Evolutionary conservation across 2,329 filamentous ascomycete genomes (phyloP), one percentile per base, ranked within the genome.

Genomic region (Celoporthe dispersa): DNA sequence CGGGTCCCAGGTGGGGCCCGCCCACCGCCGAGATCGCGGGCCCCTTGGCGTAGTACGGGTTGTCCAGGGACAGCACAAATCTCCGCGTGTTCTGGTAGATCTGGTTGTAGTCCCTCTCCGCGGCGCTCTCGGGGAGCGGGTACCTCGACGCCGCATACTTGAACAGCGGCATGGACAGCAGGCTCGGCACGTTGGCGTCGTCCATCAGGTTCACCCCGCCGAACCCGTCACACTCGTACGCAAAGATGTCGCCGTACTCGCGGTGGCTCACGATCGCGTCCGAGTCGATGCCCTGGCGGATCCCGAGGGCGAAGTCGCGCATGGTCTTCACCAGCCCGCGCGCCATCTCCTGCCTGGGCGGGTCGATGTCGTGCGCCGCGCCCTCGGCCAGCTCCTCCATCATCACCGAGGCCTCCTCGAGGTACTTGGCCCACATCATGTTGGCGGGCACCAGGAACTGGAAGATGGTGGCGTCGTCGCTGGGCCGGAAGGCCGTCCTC

Each of bases 391-490:
- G 73, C 70, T 77, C 74, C 60, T 76, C 74, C 82, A 88, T 86
- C 74, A 90, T 88, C 7, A 81, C 77, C 22, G 84, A 82, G 0
- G 86, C 81, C 2, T 84, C 81, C 44, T 83, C 80, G 8, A 92
- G 82, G 74, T 88, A 90, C n/a, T 84, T 81, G 48, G 87, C 83
- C 72, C 90, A 88, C 88, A 91, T 90, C 88, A 91, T 91, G 78
- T 96, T 96, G 44, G 90, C 88, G 0, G 93, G 92, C 74, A 94
- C 93, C 76, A 94, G 89, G 78, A 91, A 93, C 73, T 92, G 91
- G 73, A 94, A 89, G 66, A 93, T 93, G 1, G 91, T 93, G 9
- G 93, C 88, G 78, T 97, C 94, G 78, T 97, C 94, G 68, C 91
- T 94, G 0, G 94, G 94, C 0, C 94, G 87, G 82, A 96, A 96